These are phyloP conservation scores for Boletus pseudopeckii DNA, from an alignment of 768 basidiomycete genomes.

Conservation along the genomic window DNA sequence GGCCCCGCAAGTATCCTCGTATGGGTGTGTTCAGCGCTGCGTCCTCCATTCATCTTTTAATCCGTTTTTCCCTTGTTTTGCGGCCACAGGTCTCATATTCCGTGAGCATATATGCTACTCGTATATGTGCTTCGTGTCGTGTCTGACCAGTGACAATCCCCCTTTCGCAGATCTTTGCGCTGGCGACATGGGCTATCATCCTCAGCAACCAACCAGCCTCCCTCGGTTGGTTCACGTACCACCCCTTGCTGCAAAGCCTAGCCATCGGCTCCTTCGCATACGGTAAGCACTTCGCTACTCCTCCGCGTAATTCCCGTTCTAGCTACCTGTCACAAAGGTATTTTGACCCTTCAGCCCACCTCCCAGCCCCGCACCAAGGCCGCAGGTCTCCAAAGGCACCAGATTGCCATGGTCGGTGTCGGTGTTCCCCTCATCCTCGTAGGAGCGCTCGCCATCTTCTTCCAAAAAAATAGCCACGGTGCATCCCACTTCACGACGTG, in stretches of 20 bases:
- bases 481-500: constrained; percentile 64
- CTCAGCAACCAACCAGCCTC: constrained; percentile 42
- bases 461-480: constrained; percentile 53
- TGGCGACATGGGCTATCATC: constrained; percentile 45
- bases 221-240: constrained; percentile 62
- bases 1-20: constrained; percentile 31
- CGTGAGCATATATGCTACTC: constrained; percentile 10
- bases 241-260: constrained; percentile 61
- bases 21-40: constrained; percentile 32
- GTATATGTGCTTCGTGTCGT: neutral
- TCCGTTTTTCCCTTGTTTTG: neutral
- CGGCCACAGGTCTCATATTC: constrained; percentile 12
- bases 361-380: constrained; percentile 61
- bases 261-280: constrained; percentile 56
- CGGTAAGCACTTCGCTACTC: constrained; percentile 40
- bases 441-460: constrained; percentile 60
- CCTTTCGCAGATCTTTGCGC: constrained; percentile 35
- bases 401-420: constrained; percentile 52
- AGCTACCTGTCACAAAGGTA: constrained; percentile 40
- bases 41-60: neutral
- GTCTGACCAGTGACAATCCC: neutral
- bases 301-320: neutral
- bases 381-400: constrained; percentile 67
- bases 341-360: constrained; percentile 75
- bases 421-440: constrained; percentile 56